Evolutionary conservation across 129 eudicot genomes (phyloP).

Genomic region (Helianthus tuberosus): DNA sequence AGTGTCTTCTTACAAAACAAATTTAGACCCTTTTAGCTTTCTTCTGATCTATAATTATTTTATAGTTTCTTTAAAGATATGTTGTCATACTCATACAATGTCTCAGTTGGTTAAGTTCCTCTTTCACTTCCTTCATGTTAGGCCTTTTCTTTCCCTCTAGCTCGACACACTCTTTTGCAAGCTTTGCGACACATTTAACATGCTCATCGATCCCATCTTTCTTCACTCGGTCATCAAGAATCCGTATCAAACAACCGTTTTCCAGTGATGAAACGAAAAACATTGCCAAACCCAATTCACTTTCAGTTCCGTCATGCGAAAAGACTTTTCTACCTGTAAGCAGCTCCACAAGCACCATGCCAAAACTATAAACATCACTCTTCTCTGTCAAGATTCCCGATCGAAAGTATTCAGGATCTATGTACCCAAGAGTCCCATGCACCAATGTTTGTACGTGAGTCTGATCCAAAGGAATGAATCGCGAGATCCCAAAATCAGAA

Average conservation of each 20-base stretch:
- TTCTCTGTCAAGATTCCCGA: constrained; percentile 34
- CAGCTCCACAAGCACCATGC: constrained; percentile 37
- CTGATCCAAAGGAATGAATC: constrained; percentile 30
- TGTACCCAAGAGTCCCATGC: constrained; percentile 38
- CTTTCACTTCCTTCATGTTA: constrained; percentile 31
- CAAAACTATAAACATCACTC: constrained; percentile 40
- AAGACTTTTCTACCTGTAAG: constrained; percentile 35
- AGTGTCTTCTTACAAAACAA: background rate
- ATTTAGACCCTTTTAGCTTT: background rate
- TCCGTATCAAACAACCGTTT: constrained; percentile 20
- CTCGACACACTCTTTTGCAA: constrained; percentile 31
- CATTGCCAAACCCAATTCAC: constrained; percentile 25
- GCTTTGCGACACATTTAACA: background rate
- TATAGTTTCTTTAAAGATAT: background rate
- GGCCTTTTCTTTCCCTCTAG: constrained; percentile 41
- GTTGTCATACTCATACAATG: no score
- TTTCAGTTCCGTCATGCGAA: constrained; percentile 32
- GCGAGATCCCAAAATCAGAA: constrained; percentile 38
- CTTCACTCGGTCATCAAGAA: constrained; percentile 32
- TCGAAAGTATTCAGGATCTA: constrained; percentile 36
- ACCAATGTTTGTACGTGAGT: constrained; percentile 36
- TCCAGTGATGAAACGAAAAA: constrained; percentile 23
- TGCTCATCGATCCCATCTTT: constrained; percentile 21
- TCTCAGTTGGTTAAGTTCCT: no score
- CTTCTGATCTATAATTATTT: background rate